Conservation (phyloP, 169 alveolate genomes). For the Cryptosporidium ubiquitum region DNA sequence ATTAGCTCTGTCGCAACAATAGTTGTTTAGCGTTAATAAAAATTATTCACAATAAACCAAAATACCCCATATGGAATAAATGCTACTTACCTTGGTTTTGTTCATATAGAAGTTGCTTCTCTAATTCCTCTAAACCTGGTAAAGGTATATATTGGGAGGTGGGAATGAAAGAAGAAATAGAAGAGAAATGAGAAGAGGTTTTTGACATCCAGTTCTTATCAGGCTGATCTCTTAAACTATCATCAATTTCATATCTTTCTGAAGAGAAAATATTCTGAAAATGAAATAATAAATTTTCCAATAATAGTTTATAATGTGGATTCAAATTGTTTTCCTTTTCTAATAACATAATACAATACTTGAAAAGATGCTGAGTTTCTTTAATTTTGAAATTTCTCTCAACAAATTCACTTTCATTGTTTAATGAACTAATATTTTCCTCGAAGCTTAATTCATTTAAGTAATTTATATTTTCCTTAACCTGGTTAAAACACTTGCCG, state of each 20-base stretch:
- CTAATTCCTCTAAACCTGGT: constrained; percentile 1
- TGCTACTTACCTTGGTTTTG: constrained; percentile 30
- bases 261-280: constrained; percentile 29
- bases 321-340: constrained; percentile 18
- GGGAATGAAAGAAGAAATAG: background rate
- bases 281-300: constrained; percentile 36
- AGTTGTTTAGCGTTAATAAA: background rate
- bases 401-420: constrained; percentile 23
- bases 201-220: background rate
- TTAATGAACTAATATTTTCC: constrained; percentile 33
- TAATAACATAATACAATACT: constrained; percentile 33
- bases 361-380: constrained; percentile 58
- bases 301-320: constrained; percentile 32
- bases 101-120: constrained; percentile 32
- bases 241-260: background rate
- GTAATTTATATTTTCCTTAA: constrained; percentile 38
- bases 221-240: background rate
- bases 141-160: background rate
- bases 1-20: background rate
- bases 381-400: constrained; percentile 37
- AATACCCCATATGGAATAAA: background rate
- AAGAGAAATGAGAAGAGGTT: constrained; percentile 2
- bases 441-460: background rate
- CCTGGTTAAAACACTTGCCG: constrained; percentile 32
- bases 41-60: background rate